phyloP scores from a whole-genome alignment of 2,329 filamentous ascomycete species.

The Tolypocladium endophyticum region DNA sequence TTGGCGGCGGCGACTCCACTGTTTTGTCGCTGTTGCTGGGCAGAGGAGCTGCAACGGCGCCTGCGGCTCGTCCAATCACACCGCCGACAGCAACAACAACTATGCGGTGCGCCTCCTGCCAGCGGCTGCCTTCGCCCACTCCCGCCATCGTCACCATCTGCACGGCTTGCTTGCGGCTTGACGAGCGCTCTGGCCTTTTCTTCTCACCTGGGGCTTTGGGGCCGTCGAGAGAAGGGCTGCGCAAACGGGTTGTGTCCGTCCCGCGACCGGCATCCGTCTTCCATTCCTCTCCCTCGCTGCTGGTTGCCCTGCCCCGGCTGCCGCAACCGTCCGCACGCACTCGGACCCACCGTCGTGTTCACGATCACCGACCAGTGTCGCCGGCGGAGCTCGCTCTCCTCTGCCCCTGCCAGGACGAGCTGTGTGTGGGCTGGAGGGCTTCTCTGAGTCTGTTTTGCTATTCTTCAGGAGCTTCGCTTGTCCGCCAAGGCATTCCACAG shows the following conservation, averaged over 20 bases:
- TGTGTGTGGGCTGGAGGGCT: neutral
- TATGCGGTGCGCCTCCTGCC: slow-evolving; percentile 2
- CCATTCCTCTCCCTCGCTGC: neutral
- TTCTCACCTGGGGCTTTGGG: neutral
- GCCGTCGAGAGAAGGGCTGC: neutral
- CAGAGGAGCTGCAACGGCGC: slow-evolving; percentile 1
- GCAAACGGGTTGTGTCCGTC: neutral
- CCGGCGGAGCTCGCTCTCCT: neutral
- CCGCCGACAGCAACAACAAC: slow-evolving; percentile 7
- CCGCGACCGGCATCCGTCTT: neutral
- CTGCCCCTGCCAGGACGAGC: neutral
- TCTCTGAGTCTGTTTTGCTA: neutral
- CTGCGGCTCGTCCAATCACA: slow-evolving; percentile 8
- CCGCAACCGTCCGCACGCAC: neutral
- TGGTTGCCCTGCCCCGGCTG: neutral
- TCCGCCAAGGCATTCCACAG: neutral
- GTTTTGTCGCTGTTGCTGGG: slow-evolving; percentile 8
- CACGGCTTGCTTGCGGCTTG: neutral
- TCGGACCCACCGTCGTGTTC: neutral
- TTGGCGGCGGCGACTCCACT: neutral
- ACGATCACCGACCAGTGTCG: neutral
- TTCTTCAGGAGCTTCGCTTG: neutral
- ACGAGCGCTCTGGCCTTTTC: neutral
- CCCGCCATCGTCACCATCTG: neutral
- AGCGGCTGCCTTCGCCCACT: neutral